Evolutionary conservation across 306 rosid genomes (phyloP).

Genomic region (Ziziphus jujuba): DNA sequence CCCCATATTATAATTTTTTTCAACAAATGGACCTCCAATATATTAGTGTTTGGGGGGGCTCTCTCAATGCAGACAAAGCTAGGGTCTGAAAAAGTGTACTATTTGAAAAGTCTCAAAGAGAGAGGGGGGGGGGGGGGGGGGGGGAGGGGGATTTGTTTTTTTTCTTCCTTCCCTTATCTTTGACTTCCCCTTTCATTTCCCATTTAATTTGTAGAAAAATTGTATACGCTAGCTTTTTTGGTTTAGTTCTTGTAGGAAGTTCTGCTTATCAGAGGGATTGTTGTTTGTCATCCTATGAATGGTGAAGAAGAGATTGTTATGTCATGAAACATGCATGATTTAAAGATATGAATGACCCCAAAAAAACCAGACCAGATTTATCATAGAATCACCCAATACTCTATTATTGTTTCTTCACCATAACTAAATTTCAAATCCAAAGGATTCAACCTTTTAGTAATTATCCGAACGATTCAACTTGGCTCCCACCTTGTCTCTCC

Average conservation of each 20-base stretch:
- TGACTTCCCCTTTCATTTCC: background rate
- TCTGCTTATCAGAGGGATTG: background rate
- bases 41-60: too few relatives aligned
- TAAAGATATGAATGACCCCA: conserved; percentile 5
- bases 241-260: background rate
- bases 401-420: background rate
- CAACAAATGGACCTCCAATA: background rate
- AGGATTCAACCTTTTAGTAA: too few relatives aligned
- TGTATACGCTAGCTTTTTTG: background rate
- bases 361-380: conserved; percentile 12
- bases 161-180: background rate
- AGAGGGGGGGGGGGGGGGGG: too few relatives aligned
- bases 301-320: too few relatives aligned
- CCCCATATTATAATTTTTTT: background rate
- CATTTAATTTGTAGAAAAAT: background rate
- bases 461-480: too few relatives aligned
- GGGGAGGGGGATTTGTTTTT: too few relatives aligned
- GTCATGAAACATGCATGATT: background rate
- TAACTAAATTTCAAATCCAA: too few relatives aligned
- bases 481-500: too few relatives aligned
- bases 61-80: too few relatives aligned
- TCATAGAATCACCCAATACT: background rate
- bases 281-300: too few relatives aligned
- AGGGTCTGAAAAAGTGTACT: too few relatives aligned
- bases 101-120: too few relatives aligned